phyloP scores from a whole-genome alignment of 208 protist genomes.

The Leishmania tarentolae region DNA sequence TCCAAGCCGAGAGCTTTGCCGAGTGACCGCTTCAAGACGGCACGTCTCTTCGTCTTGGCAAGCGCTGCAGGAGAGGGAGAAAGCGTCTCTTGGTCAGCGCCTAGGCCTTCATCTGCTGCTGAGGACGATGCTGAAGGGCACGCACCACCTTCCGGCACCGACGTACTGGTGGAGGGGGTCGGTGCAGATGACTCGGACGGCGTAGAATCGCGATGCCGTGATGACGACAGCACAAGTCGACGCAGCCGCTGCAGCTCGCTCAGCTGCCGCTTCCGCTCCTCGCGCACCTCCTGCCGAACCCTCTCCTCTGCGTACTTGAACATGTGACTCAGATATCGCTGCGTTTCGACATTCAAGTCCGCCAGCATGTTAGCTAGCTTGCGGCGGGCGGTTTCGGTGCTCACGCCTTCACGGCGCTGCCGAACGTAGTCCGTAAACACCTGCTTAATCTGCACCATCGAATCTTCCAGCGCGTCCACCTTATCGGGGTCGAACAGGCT shows the following conservation, averaged over 20 bases:
- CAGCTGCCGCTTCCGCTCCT: slow-evolving; percentile 63
- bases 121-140: background rate
- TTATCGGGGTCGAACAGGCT: slow-evolving; percentile 75
- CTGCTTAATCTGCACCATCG: slow-evolving; percentile 85
- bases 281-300: slow-evolving; percentile 46
- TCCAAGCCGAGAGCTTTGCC: slow-evolving; percentile 70
- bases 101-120: background rate
- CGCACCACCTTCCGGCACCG: background rate
- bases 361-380: slow-evolving; percentile 73
- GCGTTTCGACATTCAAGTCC: slow-evolving; percentile 75
- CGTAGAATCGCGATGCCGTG: background rate
- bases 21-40: slow-evolving; percentile 46
- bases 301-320: slow-evolving; percentile 80
- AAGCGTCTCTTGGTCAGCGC: background rate
- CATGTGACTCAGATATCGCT: slow-evolving; percentile 75
- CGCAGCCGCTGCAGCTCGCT: slow-evolving; percentile 53
- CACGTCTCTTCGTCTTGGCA: slow-evolving; percentile 24
- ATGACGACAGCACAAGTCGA: slow-evolving; percentile 15
- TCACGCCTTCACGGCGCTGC: slow-evolving; percentile 73
- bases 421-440: slow-evolving; percentile 85
- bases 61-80: slow-evolving; percentile 13
- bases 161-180: background rate
- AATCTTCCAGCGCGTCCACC: slow-evolving; percentile 70
- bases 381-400: slow-evolving; percentile 76
- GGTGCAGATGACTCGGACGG: background rate